Evolutionary conservation across 805 yeast species (phyloP).

Genomic region (Wickerhamomyces strasburgensis): DNA sequence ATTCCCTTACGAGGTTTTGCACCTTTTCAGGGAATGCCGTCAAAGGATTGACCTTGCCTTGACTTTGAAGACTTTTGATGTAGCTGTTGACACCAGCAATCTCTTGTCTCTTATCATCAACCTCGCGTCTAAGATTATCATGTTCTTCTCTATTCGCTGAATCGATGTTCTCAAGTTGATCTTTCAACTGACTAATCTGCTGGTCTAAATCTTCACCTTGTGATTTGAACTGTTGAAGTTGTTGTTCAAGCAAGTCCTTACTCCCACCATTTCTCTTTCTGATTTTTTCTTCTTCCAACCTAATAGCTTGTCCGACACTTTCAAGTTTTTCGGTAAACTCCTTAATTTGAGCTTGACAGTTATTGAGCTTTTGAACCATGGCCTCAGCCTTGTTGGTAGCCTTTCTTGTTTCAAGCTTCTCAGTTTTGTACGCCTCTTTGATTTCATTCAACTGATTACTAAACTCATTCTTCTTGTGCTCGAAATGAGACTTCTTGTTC

Average conservation of each 20-base stretch:
- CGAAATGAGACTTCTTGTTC: conserved; percentile 1
- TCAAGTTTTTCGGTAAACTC: conserved; percentile 17
- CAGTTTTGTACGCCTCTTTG: conserved; percentile 11
- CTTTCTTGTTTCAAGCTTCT: conserved; percentile 7
- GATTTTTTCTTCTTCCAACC: conserved; percentile 24
- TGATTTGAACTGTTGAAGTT: conserved; percentile 4
- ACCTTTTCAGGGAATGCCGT: conserved; percentile 1
- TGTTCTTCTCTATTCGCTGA: conserved; percentile 3
- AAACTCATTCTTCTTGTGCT: conserved; percentile 6
- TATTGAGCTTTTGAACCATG: conserved; percentile 17
- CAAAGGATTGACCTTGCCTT: conserved; percentile 11
- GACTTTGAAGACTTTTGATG: neutral
- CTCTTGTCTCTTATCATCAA: conserved; percentile 8
- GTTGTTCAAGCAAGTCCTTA: conserved; percentile 14
- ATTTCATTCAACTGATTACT: conserved; percentile 18
- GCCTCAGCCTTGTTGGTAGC: conserved; percentile 12
- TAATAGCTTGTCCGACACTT: conserved; percentile 15
- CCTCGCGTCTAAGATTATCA: conserved; percentile 5
- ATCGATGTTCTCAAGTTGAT: conserved; percentile 3
- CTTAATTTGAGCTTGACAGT: conserved; percentile 14
- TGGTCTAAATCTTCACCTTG: neutral
- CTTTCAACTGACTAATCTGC: neutral
- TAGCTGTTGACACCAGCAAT: conserved; percentile 3
- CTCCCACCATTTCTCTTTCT: conserved; percentile 25
- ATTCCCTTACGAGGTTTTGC: conserved; percentile 3